Conservation (phyloP, 169 alveolate species). For the Plasmodium falciparum region DNA sequence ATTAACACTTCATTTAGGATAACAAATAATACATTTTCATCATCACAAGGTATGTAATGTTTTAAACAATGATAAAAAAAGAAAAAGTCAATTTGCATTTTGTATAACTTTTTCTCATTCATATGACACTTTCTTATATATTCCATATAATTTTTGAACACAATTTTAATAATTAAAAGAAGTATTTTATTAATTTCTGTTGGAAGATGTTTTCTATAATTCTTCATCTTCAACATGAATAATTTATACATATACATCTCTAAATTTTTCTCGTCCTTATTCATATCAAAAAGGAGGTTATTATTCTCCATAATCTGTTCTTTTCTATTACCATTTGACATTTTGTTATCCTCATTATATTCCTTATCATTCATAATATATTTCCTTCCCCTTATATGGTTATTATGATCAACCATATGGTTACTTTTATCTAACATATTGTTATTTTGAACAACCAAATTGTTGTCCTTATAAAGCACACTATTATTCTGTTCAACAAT, state of each 20-base stretch:
- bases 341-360: neutral
- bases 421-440: no score
- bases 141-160: conserved; percentile 67
- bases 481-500: neutral
- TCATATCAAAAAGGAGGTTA: neutral
- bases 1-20: conserved; percentile 68
- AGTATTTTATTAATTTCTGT: conserved; percentile 32
- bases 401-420: no score
- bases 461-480: no score
- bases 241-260: conserved; percentile 73
- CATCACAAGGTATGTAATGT: conserved; percentile 65
- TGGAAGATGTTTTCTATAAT: conserved; percentile 45
- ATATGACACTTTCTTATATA: conserved; percentile 38
- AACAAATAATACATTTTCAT: conserved; percentile 69
- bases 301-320: neutral
- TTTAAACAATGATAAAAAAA: conserved; percentile 62
- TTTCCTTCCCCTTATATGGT: no score
- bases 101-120: conserved; percentile 40
- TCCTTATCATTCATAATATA: no score
- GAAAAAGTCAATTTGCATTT: conserved; percentile 54
- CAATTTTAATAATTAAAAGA: conserved; percentile 53
- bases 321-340: neutral
- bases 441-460: no score
- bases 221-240: conserved; percentile 68
- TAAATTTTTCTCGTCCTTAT: conserved; percentile 19